A percentile compares a stretch with the other conserved stretches of the same genome.
phyloP scores from a whole-genome alignment of 768 basidiomycete species.

The Sarcodon sp. region DNA sequence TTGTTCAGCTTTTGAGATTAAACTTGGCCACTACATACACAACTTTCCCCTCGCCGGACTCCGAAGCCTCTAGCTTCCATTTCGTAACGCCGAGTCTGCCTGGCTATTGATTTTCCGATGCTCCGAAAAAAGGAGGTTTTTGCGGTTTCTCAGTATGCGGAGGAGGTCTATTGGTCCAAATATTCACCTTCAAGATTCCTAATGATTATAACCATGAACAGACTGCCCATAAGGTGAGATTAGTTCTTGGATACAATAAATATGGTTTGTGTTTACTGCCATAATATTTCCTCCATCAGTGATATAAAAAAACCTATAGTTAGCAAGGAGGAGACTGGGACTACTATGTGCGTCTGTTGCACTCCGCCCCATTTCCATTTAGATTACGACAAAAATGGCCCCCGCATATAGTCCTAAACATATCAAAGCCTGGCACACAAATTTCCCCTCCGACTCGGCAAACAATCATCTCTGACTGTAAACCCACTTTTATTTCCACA shows the following conservation, averaged over 20 bases:
- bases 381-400: constrained; percentile 24
- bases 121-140: constrained; percentile 13
- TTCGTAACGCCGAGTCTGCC: constrained; percentile 16
- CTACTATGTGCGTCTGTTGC: constrained; percentile 3
- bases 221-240: background rate
- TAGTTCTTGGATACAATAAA: background rate
- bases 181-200: background rate
- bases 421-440: constrained; percentile 12
- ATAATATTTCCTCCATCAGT: background rate
- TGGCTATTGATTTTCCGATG: constrained; percentile 16
- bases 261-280: background rate
- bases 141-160: constrained; percentile 10
- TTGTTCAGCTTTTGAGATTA: no score
- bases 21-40: no score
- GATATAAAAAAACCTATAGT: constrained; percentile 18
- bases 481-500: constrained; percentile 17
- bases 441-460: constrained; percentile 14
- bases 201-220: background rate
- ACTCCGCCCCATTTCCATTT: background rate
- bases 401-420: constrained; percentile 15
- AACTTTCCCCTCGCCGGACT: background rate
- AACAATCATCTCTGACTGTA: constrained; percentile 10
- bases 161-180: constrained; percentile 7
- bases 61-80: constrained; percentile 12
- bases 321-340: constrained; percentile 39